These are phyloP conservation scores for Trypanosoma melophagium DNA, from an alignment of 208 protist species.

Conservation along the genomic window DNA sequence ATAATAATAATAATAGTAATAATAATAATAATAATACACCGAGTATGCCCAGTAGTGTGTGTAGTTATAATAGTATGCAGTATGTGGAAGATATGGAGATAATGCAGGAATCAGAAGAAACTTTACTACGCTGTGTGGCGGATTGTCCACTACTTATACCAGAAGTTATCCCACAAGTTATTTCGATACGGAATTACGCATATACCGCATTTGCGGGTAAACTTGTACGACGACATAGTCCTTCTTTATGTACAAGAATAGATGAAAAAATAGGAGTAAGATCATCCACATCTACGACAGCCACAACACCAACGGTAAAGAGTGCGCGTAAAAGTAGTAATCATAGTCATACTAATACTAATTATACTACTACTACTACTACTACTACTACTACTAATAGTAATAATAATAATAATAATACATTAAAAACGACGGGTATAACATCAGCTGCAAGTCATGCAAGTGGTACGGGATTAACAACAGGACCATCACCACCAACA, in stretches of 20 bases:
- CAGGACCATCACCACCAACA: not conserved
- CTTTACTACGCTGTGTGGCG: not conserved
- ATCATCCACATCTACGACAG: not conserved
- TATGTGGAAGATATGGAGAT: constrained; percentile 24
- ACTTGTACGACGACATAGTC: not conserved
- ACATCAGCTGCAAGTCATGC: not conserved
- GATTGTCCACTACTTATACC: constrained; percentile 53
- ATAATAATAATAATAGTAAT: too few species aligned
- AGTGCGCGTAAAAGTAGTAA: too few species aligned
- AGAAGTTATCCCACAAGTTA: constrained; percentile 47
- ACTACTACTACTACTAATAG: too few species aligned
- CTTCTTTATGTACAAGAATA: not conserved
- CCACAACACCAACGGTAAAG: too few species aligned
- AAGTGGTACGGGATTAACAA: too few species aligned
- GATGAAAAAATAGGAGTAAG: not conserved
- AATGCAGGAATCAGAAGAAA: constrained; percentile 7
- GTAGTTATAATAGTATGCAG: too few species aligned
- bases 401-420: too few species aligned
- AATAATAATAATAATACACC: too few species aligned
- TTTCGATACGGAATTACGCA: constrained; percentile 65
- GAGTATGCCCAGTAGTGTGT: too few species aligned
- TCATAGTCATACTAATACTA: too few species aligned
- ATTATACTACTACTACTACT: too few species aligned
- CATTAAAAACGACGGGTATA: too few species aligned
- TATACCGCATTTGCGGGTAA: constrained; percentile 25